A percentile compares a stretch with the other conserved stretches of the same genome.
phyloP scores from a whole-genome alignment of 352 stramenopile genomes.

The Phytophthora capsici region DNA sequence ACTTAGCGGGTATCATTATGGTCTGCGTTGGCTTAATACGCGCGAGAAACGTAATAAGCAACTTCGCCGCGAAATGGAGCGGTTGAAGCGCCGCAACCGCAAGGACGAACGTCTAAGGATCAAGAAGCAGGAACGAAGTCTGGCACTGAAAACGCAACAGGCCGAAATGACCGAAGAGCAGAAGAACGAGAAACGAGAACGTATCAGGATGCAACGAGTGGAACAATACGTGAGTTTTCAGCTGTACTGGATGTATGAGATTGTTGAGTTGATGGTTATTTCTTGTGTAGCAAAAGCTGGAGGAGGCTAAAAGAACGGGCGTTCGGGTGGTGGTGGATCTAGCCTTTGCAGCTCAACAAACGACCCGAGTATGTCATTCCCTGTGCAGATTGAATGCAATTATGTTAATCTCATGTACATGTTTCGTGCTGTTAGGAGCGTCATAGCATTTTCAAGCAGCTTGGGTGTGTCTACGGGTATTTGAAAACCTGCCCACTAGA shows the following conservation, averaged over 20 bases:
- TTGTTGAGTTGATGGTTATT: not conserved
- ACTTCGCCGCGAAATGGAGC: constrained; percentile 18
- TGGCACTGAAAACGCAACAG: constrained; percentile 1
- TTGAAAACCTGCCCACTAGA: constrained; percentile 77
- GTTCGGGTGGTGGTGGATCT: constrained; percentile 77
- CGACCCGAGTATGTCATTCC: constrained; percentile 36
- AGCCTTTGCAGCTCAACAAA: constrained; percentile 57
- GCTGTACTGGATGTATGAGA: not conserved
- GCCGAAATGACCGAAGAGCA: constrained; percentile 49
- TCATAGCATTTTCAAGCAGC: constrained; percentile 85
- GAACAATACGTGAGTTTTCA: constrained; percentile 71
- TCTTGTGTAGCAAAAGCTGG: constrained; percentile 74
- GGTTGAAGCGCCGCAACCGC: constrained; percentile 36
- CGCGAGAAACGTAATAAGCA: constrained; percentile 15
- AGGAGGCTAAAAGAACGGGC: constrained; percentile 41
- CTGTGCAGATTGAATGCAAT: not conserved
- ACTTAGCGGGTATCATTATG: not conserved
- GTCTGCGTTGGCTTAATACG: not conserved
- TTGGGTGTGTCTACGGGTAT: constrained; percentile 78
- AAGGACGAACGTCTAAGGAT: constrained; percentile 37
- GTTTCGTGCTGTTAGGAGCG: constrained; percentile 56
- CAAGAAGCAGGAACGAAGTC: constrained; percentile 36
- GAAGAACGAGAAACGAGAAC: constrained; percentile 54
- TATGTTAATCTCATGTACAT: not conserved
- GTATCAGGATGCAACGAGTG: constrained; percentile 74